Evolutionary conservation across 495 filamentous ascomycete species (phyloP), one percentile per base, ranked within the genome.

Genomic region (Hapsidospora chrysogenum): DNA sequence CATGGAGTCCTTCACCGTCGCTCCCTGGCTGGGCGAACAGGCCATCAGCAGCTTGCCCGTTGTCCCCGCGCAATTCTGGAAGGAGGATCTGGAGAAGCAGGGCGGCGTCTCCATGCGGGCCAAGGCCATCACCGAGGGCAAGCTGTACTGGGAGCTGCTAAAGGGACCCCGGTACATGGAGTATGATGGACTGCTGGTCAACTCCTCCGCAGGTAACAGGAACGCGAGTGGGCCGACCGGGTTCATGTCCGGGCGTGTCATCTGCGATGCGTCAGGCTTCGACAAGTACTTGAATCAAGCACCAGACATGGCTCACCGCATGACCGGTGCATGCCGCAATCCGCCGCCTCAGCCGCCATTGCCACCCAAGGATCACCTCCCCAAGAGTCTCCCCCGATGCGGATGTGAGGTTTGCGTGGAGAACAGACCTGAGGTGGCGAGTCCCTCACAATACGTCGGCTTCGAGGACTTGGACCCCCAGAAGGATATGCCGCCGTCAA

Each of bases 401-500:
- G 32, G 41, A 7, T 61, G 57, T 31, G 29, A 21, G 1, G 41
- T 33, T 13, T 61, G 57, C 28, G 36, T 17, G 32, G 30, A 33
- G 10, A 19, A 26, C 7, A 19, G 39, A 1, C 15, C 33, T 15
- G 40, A 37, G 1, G 40, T 37, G 4, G 25, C 38, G n/a, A 46
- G 48, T 29, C 45, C 47, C 17, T 6, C 6, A 6, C 23, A 6
- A 6, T 58, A 49, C 17, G 49, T 45, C 16, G 28, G 28, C 1
- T 59, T 61, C 31, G 49, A 59, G 23, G 51, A 56, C 28, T 45
- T 52, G 15, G 45, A 55, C 22, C 56, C 57, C 2, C 40, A 36
- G 3, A 35, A 14, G 3, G 45, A 52, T 32, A 11, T 33, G 2
- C 49, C 46, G 1, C 54, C 56, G 2, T 37, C 43, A 8, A 43